Percentiles rank a stretch among this genome's conserved stretches.
Evolutionary conservation across 2,329 filamentous ascomycete species (phyloP).

Genomic region (Cladophialophora yegresii): DNA sequence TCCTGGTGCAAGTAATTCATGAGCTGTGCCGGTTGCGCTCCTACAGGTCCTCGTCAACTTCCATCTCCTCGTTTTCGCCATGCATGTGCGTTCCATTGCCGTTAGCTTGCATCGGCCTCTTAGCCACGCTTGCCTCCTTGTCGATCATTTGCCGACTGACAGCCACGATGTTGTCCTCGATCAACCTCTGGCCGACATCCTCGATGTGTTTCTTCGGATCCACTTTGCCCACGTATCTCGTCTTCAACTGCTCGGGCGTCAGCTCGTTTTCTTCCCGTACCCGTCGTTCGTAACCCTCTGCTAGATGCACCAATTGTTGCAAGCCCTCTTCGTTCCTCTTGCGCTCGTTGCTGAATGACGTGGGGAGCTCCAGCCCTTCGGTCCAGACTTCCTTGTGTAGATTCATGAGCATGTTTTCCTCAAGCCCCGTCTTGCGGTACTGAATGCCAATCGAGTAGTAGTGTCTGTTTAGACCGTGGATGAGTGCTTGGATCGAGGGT

Average conservation of each 20-base stretch:
- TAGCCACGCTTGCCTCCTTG: slow-evolving; percentile 93
- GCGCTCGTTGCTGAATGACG: slow-evolving; percentile 87
- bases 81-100: slow-evolving; percentile 39
- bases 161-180: slow-evolving; percentile 98
- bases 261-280: slow-evolving; percentile 98
- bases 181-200: slow-evolving; percentile 91
- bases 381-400: slow-evolving; percentile 99
- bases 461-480: slow-evolving; percentile 95
- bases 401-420: slow-evolving; percentile 99
- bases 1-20: not conserved
- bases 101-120: slow-evolving; percentile 58
- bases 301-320: slow-evolving; percentile 81
- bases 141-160: slow-evolving; percentile 99
- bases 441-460: slow-evolving; percentile 99
- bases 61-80: slow-evolving; percentile 63
- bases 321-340: slow-evolving; percentile 83
- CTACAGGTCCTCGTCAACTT: slow-evolving; percentile 64
- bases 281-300: slow-evolving; percentile 96
- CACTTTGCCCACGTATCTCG: slow-evolving; percentile 96
- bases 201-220: slow-evolving; percentile 99
- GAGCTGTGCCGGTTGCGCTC: not conserved
- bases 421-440: slow-evolving; percentile 93
- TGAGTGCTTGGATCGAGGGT: slow-evolving; percentile 98
- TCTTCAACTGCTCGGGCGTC: slow-evolving; percentile 96
- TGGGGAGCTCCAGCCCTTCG: slow-evolving; percentile 93